Conservation (phyloP, 768 basidiomycete species). For the Termitomyces sp. region DNA sequence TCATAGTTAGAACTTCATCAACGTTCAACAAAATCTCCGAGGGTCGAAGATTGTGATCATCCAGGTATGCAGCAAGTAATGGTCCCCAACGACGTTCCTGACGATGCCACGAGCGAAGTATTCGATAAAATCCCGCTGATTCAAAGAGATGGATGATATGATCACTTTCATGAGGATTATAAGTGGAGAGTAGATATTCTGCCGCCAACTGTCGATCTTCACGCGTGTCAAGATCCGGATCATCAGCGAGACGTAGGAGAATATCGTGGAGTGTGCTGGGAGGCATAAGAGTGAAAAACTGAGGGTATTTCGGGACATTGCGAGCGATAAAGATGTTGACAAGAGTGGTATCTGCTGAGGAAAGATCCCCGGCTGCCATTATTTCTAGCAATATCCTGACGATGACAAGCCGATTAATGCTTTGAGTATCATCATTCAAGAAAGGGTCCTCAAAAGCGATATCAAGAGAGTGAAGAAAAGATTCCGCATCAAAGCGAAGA, state of each 20-base stretch:
- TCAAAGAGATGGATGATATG: slow-evolving; percentile 66
- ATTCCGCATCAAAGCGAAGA: slow-evolving; percentile 87
- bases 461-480: slow-evolving; percentile 89
- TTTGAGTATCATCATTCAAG: slow-evolving; percentile 69
- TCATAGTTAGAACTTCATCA: slow-evolving; percentile 51
- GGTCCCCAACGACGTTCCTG: slow-evolving; percentile 73
- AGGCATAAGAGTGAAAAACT: slow-evolving; percentile 61
- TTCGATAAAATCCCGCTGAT: slow-evolving; percentile 84
- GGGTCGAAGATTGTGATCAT: slow-evolving; percentile 58
- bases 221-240: slow-evolving; percentile 67
- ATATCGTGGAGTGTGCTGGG: slow-evolving; percentile 68
- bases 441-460: slow-evolving; percentile 92
- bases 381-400: slow-evolving; percentile 84
- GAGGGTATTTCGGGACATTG: slow-evolving; percentile 94
- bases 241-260: slow-evolving; percentile 71
- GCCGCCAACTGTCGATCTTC: slow-evolving; percentile 95
- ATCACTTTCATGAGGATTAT: slow-evolving; percentile 78
- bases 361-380: slow-evolving; percentile 45
- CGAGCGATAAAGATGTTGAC: slow-evolving; percentile 94
- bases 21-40: slow-evolving; percentile 62
- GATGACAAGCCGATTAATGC: slow-evolving; percentile 72
- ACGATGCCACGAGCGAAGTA: slow-evolving; percentile 75
- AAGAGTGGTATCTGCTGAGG: slow-evolving; percentile 67
- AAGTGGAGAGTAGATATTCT: slow-evolving; percentile 88
- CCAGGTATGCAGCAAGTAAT: slow-evolving; percentile 67